Evolutionary conservation across 2,329 filamentous ascomycete genomes (phyloP), one percentile per base, ranked within the genome.

Genomic region (Cryphonectria carpinicola): DNA sequence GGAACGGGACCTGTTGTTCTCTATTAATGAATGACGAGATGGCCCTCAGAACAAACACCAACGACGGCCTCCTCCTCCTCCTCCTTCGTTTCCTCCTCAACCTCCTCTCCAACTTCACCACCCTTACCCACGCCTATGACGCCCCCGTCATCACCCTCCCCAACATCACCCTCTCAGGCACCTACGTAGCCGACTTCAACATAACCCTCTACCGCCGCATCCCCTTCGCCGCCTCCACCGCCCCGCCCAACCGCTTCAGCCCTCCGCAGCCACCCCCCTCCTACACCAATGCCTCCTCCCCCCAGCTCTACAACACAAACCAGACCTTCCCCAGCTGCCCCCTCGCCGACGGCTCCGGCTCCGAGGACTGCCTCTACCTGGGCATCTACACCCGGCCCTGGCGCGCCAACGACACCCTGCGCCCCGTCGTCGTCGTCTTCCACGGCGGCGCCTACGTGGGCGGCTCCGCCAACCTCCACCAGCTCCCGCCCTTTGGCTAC

Each of bases 401-500:
- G 5, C 66, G 70, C 8, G 72, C 73, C 10, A 71, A 68, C 4
- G 68, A 64, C 17, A 74, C 77, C 64, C 73, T 75, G n/a, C n/a
- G 61, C 17, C 84, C 88, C 0, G 86, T 89, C 19, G 77, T 86
- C n/a, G 79, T 91, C 1, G 90, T 89, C 76, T 79, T 91, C 46
- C 89, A 91, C 76, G 89, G 89, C 61, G 89, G 89, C 3, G 85
- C 82, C 13, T 92, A 90, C 80, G 86, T 89, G 80, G 83, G 84
- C 75, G 83, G 87, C 56, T 74, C 79, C 74, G 85, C 84, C 0
- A 86, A 86, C 41, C 88, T 92, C 80, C 2, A n/a, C 28, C 46
- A 49, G 46, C 85, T 90, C 10, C 83, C 85, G 3, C 90, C 86
- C 80, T 79, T 84, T 4, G 80, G 81, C 35, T 76, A 80, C 61